Conservation (phyloP, 2,329 filamentous ascomycete genomes). For the Periglandula ipomoeae region DNA sequence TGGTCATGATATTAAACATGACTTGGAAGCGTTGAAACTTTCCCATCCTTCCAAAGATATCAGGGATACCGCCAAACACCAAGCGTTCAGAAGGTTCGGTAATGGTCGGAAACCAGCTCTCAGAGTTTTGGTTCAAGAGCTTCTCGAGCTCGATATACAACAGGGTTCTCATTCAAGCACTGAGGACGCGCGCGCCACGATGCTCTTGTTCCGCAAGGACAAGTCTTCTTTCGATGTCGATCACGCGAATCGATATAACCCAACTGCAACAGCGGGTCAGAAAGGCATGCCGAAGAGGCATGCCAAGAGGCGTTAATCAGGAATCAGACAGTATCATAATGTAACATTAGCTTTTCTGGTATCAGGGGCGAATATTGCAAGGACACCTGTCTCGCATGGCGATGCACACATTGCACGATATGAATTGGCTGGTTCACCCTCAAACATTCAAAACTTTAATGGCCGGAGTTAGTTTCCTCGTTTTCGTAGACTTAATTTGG, state of each 20-base stretch:
- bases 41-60: constrained; percentile 69
- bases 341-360: not conserved
- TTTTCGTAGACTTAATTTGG: too few species aligned
- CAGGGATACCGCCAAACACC: constrained; percentile 74
- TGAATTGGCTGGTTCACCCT: too few species aligned
- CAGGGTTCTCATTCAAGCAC: constrained; percentile 56
- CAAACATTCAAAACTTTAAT: too few species aligned
- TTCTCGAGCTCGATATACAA: constrained; percentile 55
- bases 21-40: constrained; percentile 67
- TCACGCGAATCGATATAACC: constrained; percentile 56
- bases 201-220: constrained; percentile 76
- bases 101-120: constrained; percentile 62
- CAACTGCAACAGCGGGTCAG: not conserved
- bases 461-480: too few species aligned
- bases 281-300: constrained; percentile 21
- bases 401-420: not conserved
- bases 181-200: constrained; percentile 78
- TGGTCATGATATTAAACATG: constrained; percentile 76
- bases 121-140: constrained; percentile 44
- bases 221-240: constrained; percentile 82
- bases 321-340: not conserved
- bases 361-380: not conserved
- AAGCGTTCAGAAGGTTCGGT: constrained; percentile 61
- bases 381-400: not conserved
- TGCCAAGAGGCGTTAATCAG: constrained; percentile 1